phyloP scores from a whole-genome alignment of 2,329 filamentous ascomycete species.

The Scedosporium aurantiacum region DNA sequence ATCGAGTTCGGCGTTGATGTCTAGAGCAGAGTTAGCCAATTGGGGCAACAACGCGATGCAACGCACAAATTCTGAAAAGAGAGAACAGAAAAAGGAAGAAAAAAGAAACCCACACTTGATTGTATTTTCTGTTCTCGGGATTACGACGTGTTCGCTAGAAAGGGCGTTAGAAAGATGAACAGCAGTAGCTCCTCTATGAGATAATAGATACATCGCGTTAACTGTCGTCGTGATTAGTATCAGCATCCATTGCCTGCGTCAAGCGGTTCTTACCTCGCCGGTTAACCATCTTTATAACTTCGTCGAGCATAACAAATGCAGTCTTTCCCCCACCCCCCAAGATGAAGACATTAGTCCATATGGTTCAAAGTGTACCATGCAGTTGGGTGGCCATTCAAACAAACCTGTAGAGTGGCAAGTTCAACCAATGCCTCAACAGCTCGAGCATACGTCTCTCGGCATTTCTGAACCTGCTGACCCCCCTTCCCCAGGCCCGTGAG shows the following conservation, averaged over 20 bases:
- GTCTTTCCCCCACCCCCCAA: conserved; percentile 41
- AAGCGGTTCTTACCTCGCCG: conserved; percentile 57
- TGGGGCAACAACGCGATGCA: not conserved
- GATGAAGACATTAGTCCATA: not conserved
- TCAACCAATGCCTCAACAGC: conserved; percentile 95
- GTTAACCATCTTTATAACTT: conserved; percentile 99
- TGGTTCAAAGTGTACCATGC: not conserved
- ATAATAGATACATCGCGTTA: conserved; percentile 66
- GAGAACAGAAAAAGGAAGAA: not conserved
- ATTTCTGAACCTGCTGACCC: conserved; percentile 91
- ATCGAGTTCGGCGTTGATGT: conserved; percentile 97
- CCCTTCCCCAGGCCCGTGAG: conserved; percentile 93
- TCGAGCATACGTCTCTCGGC: conserved; percentile 87
- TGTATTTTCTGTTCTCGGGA: conserved; percentile 96
- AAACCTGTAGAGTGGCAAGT: conserved; percentile 75
- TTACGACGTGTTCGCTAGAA: conserved; percentile 77
- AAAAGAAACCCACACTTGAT: conserved; percentile 64
- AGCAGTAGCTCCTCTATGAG: not conserved
- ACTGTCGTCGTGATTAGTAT: conserved; percentile 38
- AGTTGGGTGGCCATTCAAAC: conserved; percentile 6
- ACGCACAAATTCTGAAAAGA: not conserved
- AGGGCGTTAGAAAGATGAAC: conserved; percentile 13
- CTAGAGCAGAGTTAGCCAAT: conserved; percentile 24
- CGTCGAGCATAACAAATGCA: conserved; percentile 93
- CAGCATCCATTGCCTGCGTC: conserved; percentile 5